phyloP scores from a whole-genome alignment of 139 green algal species.

The Choricystis sp. region DNA sequence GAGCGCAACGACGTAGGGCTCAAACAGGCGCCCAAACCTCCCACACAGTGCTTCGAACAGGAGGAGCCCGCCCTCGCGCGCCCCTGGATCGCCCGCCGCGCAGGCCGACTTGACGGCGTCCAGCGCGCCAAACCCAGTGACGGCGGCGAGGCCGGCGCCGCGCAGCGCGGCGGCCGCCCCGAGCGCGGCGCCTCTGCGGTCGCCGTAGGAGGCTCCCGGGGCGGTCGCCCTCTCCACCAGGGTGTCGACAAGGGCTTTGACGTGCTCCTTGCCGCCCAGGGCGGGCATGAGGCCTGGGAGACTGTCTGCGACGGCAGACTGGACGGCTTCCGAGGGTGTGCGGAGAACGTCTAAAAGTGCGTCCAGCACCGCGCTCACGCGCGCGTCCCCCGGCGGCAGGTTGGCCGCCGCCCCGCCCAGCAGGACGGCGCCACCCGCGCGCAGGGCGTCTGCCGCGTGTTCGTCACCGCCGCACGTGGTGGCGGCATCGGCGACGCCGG shows the following conservation, averaged over 20 bases:
- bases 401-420: constrained; percentile 81
- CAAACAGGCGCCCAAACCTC: constrained; percentile 86
- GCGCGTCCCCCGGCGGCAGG: constrained; percentile 20
- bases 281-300: constrained; percentile 68
- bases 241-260: constrained; percentile 23
- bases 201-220: constrained; percentile 39
- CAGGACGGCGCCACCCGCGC: constrained; percentile 80
- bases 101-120: constrained; percentile 61
- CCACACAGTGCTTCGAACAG: constrained; percentile 85
- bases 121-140: constrained; percentile 80
- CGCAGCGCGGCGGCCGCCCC: constrained; percentile 83
- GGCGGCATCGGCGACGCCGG: not conserved
- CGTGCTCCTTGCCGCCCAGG: constrained; percentile 13
- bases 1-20: constrained; percentile 96
- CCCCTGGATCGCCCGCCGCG: constrained; percentile 38
- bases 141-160: constrained; percentile 66
- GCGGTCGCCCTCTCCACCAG: constrained; percentile 16
- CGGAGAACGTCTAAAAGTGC: constrained; percentile 60
- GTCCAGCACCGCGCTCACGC: constrained; percentile 33
- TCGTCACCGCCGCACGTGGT: not conserved
- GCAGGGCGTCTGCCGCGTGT: constrained; percentile 58
- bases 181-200: constrained; percentile 72
- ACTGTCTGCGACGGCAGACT: constrained; percentile 68
- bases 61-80: constrained; percentile 71
- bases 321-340: constrained; percentile 80